Evolutionary conservation across 2,329 filamentous ascomycete genomes (phyloP).

Genomic region (Diaporthe aspalathi): DNA sequence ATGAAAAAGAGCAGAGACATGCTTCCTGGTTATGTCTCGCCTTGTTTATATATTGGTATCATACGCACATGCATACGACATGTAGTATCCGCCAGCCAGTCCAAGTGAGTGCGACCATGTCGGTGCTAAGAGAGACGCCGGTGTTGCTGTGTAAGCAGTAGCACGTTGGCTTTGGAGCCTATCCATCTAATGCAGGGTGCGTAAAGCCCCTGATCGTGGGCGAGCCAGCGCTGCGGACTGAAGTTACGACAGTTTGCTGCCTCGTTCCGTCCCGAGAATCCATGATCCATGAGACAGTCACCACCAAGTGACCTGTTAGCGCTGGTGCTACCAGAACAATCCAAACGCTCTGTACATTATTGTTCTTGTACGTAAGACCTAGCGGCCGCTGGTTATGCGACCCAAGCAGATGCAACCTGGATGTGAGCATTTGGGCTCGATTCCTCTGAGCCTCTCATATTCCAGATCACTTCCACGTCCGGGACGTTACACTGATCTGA

Average conservation of each 20-base stretch:
- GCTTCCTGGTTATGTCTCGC: background rate
- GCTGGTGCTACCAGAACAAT: background rate
- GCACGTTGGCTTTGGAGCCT: background rate
- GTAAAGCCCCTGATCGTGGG: too few relatives aligned
- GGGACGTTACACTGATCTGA: background rate
- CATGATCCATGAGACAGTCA: background rate
- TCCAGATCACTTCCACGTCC: too few relatives aligned
- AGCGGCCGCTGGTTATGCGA: background rate
- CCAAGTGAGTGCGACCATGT: background rate
- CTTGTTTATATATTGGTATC: background rate
- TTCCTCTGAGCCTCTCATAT: background rate
- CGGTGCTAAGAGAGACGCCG: background rate
- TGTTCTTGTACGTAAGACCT: background rate
- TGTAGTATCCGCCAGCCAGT: background rate
- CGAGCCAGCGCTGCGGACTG: background rate
- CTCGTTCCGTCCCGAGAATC: background rate
- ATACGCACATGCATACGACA: too few relatives aligned
- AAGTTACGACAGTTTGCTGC: background rate
- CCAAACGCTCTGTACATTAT: too few relatives aligned
- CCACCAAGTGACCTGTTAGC: background rate
- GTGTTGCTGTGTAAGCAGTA: conserved; percentile 2
- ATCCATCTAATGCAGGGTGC: too few relatives aligned
- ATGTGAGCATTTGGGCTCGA: conserved; percentile 12
- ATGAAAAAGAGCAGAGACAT: background rate
- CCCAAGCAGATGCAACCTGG: background rate